Evolutionary conservation across 192 early-diverging fungal genomes (phyloP), one percentile per base, ranked within the genome.

Genomic region (Linnemannia exigua): DNA sequence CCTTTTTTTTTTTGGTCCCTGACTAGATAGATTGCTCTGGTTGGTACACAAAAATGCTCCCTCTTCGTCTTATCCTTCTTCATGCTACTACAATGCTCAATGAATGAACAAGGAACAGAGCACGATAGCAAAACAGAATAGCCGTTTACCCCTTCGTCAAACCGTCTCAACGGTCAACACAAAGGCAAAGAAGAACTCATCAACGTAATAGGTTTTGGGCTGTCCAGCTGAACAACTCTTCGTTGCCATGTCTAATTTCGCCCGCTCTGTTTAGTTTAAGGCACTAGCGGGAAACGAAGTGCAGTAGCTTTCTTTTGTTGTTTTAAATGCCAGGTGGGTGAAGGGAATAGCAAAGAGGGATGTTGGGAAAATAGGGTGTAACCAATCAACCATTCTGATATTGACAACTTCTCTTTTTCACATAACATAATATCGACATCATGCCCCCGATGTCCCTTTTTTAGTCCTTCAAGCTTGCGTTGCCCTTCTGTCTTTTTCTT

Each of bases 201-300:
- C 11, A 63, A 33, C 58, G 25, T 31, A 33, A 33, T 63, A 25
- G 58, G 7, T 14, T 25, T 14, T n/a, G 58, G 19, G 3, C 12
- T 63, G 58, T 63, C 58, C 28, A 63, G 28, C 58, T 63, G 58
- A 63, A 63, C 58, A 63, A 31, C 12, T 1, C 28, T 28, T n/a
- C 22, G 52, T n/a, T 9, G 25, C 5, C 22, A 54, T 9, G 54
- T n/a, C 58, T 14, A 61, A 61, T 61, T 25, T 25, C 52, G n/a
- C 54, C 0, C 7, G 11, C 25, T 33, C 28, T 63, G 58, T 11
- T 14, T 63, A 63, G 58, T 33, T 31, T 63, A 31, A 63, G 58
- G 28, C 58, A 63, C 58, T 63, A 63, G 58, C 28, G 58, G 58
- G 58, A 63, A 63, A 63, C 58, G 58, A 63, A 31, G 58, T 63